Base-by-base conservation (phyloP, 1,284 basidiomycete species). In the Ceratobasidium papillatum region DNA sequence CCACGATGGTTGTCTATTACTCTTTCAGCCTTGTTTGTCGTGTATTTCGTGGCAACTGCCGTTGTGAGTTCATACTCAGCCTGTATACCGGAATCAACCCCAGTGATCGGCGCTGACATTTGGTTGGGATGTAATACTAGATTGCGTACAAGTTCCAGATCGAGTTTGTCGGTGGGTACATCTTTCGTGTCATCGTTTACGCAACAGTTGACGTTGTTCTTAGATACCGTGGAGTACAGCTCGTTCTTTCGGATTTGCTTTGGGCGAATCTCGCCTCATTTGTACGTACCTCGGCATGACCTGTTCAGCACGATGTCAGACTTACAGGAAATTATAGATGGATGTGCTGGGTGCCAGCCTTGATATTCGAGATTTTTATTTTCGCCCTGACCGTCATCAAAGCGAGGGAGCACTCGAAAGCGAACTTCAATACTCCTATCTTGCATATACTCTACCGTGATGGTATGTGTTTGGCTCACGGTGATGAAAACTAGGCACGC, bases 391-490 rank as follows among this genome's bases (percentile, higher is more conserved):
- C 65, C 11, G 27, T 76, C 25, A 61, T 41, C 1, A 76, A 76
- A 34, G 75, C 75, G 12, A 45, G 36, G 22, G 65, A 71, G 36
- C 58, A 75, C 51, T 47, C 64, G 5, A 61, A 47, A 14, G 47
- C 41, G 41, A 61, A 56, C 45, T n/a, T 76, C 5, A 58, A 74
- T 32, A 64, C 68, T 4, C 65, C 74, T 22, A 58, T 76, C 25
- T 25, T 74, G 1, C 41, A 51, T 32, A 41, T 76, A 32, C 49
- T 76, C n/a, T 74, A 74, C 36, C 72, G 75, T 59, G 75, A 76
- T 64, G 75, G 75, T 74, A 59, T 27, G 75, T 54, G 11, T 41
- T 30, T 17, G 27, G 19, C 17, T 19, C 27, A 22, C 17, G 3
- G n/a, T n/a, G 22, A 14, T n/a, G n/a, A 34, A 34, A 12, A 64